phyloP scores from a whole-genome alignment of 202 grass and related monocot species.

The Miscanthus sacchariflorus region DNA sequence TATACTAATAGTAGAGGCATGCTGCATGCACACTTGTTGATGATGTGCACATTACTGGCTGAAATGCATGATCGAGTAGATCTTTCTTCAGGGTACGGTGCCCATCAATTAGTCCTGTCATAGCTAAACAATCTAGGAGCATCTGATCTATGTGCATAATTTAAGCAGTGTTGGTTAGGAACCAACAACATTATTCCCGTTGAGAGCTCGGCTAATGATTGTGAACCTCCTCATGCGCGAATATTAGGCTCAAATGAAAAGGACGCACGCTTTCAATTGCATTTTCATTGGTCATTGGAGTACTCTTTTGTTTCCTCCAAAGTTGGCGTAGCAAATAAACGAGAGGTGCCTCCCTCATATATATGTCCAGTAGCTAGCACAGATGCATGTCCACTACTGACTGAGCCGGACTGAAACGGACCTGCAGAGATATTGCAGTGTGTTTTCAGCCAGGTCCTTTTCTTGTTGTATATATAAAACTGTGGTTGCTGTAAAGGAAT shows the following conservation, averaged over 20 bases:
- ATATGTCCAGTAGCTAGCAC: too few species aligned
- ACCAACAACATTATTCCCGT: constrained; percentile 19
- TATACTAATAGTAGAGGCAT: background rate
- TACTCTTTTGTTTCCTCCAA: constrained; percentile 23
- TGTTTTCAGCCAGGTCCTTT: background rate
- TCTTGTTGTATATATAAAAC: background rate
- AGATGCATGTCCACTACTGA: background rate
- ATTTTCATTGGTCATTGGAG: background rate
- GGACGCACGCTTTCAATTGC: constrained; percentile 13
- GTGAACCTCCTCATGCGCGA: constrained; percentile 41
- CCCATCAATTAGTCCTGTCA: background rate
- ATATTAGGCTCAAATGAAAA: constrained; percentile 52
- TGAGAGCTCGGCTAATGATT: constrained; percentile 28
- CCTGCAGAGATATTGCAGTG: background rate
- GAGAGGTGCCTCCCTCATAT: background rate
- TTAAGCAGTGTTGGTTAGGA: constrained; percentile 17
- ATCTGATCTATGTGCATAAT: background rate
- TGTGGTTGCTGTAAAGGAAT: constrained; percentile 6
- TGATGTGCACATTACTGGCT: constrained; percentile 12
- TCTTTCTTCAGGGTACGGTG: constrained; percentile 2
- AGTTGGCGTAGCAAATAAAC: background rate
- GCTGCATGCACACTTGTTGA: background rate
- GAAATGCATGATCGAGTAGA: constrained; percentile 16
- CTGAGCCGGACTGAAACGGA: background rate
- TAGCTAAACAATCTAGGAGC: constrained; percentile 17